A percentile compares a stretch with the other conserved stretches of the same genome.
These are phyloP conservation scores for Mycena haematopus DNA, from an alignment of 768 basidiomycete species.

Conservation along the genomic window DNA sequence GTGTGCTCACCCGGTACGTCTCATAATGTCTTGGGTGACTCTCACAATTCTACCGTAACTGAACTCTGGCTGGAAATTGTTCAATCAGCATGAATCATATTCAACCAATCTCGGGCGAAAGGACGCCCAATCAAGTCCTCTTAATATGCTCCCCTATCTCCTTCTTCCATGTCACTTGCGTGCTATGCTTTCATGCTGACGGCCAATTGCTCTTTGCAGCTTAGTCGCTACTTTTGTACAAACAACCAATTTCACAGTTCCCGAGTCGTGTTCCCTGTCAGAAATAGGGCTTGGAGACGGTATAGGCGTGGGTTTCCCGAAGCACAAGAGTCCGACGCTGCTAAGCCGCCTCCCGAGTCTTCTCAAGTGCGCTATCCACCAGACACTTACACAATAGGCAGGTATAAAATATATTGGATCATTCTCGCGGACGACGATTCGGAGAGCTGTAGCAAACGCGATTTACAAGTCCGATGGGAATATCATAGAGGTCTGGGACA, in stretches of 20 bases:
- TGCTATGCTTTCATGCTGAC: conserved; percentile 1
- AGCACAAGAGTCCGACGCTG: not conserved
- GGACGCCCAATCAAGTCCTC: not conserved
- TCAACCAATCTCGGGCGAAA: not conserved
- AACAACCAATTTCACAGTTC: not conserved
- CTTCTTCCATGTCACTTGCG: not conserved
- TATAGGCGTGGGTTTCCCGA: not conserved
- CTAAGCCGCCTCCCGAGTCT: not conserved
- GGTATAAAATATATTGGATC: not conserved
- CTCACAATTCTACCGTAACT: not conserved
- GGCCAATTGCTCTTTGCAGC: not conserved
- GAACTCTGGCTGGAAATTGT: too few relatives aligned
- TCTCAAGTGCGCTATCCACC: not conserved
- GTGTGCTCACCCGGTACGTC: not conserved
- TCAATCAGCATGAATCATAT: too few relatives aligned
- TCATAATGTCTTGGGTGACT: not conserved
- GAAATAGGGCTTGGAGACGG: not conserved
- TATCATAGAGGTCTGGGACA: conserved; percentile 76
- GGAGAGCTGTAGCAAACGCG: conserved; percentile 61
- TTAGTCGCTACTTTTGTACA: not conserved
- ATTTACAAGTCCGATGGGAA: conserved; percentile 83
- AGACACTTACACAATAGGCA: too few relatives aligned
- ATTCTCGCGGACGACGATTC: not conserved
- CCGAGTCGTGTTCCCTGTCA: not conserved
- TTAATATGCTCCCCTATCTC: not conserved